Evolutionary conservation across 345 rosid species (phyloP).

Genomic region (Citrus trifoliata): DNA sequence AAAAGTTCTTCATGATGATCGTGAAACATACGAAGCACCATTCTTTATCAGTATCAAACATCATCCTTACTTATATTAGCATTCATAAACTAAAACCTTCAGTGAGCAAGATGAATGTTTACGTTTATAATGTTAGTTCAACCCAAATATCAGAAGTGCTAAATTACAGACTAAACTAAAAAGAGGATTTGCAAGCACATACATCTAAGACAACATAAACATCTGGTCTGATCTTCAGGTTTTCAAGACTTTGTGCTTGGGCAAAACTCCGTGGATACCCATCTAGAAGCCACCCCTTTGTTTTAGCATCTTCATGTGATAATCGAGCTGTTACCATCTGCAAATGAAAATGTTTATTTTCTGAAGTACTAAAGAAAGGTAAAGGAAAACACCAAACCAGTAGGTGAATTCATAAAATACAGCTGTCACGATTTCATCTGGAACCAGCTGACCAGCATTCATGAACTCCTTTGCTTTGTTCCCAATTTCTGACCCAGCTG

Average conservation of each 20-base stretch:
- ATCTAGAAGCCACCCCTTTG: slow-evolving; percentile 91
- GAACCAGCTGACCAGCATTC: slow-evolving; percentile 77
- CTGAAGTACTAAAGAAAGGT: not conserved
- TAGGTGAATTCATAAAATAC: slow-evolving; percentile 29
- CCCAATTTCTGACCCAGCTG: slow-evolving; percentile 76
- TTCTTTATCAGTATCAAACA: not conserved
- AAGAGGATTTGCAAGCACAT: slow-evolving; percentile 20
- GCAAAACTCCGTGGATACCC: slow-evolving; percentile 78
- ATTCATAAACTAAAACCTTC: not conserved
- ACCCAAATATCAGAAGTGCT: not conserved
- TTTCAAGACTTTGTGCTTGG: slow-evolving; percentile 78
- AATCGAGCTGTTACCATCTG: slow-evolving; percentile 69
- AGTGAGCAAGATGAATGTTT: not conserved
- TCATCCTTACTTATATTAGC: not conserved
- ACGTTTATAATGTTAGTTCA: not conserved
- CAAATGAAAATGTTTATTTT: slow-evolving; percentile 12
- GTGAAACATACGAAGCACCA: not conserved
- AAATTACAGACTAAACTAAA: not conserved
- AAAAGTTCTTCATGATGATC: not conserved
- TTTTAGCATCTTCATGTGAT: slow-evolving; percentile 64
- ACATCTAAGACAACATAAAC: slow-evolving; percentile 70
- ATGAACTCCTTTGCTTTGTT: slow-evolving; percentile 75
- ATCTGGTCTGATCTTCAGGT: slow-evolving; percentile 71
- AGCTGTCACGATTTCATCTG: slow-evolving; percentile 79
- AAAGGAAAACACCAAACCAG: not conserved